Evolutionary conservation across 441 rosid genomes (phyloP).

Genomic region (Syzygium malaccense): DNA sequence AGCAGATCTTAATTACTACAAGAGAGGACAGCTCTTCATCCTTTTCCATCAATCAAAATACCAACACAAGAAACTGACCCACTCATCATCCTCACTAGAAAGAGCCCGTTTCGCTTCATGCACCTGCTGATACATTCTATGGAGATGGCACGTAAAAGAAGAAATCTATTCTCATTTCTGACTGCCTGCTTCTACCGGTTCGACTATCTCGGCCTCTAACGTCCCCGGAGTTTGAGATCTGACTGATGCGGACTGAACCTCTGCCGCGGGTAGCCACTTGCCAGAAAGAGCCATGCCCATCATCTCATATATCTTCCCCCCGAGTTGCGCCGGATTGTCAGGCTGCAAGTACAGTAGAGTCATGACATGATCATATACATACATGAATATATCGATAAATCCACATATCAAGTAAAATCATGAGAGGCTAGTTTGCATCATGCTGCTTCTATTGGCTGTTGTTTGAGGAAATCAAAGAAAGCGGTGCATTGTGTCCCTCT

Average conservation of each 20-base stretch:
- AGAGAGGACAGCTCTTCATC: background rate
- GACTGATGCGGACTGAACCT: conserved; percentile 15
- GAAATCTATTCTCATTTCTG: conserved; percentile 38
- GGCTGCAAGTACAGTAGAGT: conserved; percentile 41
- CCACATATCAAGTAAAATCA: background rate
- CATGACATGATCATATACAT: background rate
- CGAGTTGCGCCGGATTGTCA: conserved; percentile 84
- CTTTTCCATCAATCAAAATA: background rate
- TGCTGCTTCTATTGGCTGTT: background rate
- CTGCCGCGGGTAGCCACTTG: conserved; percentile 52
- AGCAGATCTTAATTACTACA: background rate
- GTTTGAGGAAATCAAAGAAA: background rate
- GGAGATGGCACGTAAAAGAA: background rate
- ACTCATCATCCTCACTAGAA: background rate
- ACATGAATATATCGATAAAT: background rate
- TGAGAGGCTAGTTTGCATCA: background rate
- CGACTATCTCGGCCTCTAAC: conserved; percentile 74
- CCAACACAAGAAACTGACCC: background rate
- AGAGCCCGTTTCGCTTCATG: background rate
- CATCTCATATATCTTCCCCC: conserved; percentile 96
- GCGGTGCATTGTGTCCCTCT: background rate
- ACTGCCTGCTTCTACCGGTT: conserved; percentile 51
- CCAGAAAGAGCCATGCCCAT: conserved; percentile 74
- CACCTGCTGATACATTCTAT: background rate
- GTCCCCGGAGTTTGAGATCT: conserved; percentile 27